Conservation (phyloP, 1,139 yeast genomes). For the Pichia sp. region DNA sequence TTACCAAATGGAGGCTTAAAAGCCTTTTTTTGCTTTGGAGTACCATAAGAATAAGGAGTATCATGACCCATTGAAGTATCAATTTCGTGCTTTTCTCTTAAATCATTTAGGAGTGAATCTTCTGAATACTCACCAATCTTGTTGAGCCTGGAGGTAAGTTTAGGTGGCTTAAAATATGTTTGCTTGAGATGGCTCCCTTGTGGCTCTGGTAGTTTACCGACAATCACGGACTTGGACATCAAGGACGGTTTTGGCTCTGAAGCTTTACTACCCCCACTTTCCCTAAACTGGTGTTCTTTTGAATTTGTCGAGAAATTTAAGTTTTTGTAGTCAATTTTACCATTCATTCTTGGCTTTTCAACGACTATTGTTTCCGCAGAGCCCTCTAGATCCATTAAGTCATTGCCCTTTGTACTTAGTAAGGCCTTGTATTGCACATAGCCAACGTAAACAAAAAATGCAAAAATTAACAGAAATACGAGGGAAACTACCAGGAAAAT, state of each 20-base stretch:
- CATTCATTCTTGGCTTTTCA: background rate
- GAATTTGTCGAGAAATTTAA: background rate
- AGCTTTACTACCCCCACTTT: background rate
- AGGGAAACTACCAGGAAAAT: slow-evolving; percentile 1
- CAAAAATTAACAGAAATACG: background rate
- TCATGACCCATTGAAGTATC: slow-evolving; percentile 1
- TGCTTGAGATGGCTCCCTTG: background rate
- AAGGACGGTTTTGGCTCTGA: background rate
- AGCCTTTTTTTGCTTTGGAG: background rate
- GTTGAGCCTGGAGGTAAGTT: background rate
- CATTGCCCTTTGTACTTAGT: background rate
- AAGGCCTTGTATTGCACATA: background rate
- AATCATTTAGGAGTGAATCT: background rate
- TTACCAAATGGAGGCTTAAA: too few species aligned
- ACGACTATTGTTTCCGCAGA: background rate
- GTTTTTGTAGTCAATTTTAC: background rate
- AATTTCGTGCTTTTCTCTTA: background rate
- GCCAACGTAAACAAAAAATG: slow-evolving; percentile 7
- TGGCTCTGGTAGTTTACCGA: background rate
- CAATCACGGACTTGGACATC: background rate
- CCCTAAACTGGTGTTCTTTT: background rate
- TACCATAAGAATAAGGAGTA: background rate
- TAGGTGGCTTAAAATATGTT: background rate
- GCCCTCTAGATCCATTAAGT: background rate
- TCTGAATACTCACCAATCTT: background rate